Conservation (phyloP, 306 rosid genomes). For the Lathyrus oleraceus region DNA sequence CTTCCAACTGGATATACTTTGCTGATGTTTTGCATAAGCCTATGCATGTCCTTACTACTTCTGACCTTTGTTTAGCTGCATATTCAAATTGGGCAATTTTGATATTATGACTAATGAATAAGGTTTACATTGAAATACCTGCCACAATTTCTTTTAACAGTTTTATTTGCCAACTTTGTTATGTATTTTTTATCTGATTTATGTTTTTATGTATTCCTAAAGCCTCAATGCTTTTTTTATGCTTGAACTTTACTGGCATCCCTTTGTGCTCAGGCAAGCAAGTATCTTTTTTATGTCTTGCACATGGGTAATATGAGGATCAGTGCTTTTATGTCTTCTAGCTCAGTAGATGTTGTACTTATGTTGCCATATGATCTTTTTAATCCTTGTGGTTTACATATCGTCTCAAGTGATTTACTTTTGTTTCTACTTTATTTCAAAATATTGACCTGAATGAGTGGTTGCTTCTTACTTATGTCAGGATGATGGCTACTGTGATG, state of each 20-base stretch:
- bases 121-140: slow-evolving; percentile 10
- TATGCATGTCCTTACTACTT: slow-evolving; percentile 15
- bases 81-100: slow-evolving; percentile 21
- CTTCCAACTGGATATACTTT: slow-evolving; percentile 4
- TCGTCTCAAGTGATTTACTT: slow-evolving; percentile 18
- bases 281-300: slow-evolving; percentile 29
- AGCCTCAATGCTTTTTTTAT: slow-evolving; percentile 15
- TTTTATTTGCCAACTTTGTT: slow-evolving; percentile 9
- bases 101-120: not conserved
- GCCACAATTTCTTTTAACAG: not conserved
- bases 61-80: slow-evolving; percentile 15
- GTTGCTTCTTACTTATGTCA: slow-evolving; percentile 38
- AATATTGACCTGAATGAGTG: slow-evolving; percentile 27
- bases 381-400: slow-evolving; percentile 17
- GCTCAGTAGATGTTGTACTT: not conserved
- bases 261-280: slow-evolving; percentile 22
- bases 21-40: not conserved
- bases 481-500: slow-evolving; percentile 75
- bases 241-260: slow-evolving; percentile 27
- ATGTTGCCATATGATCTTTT: slow-evolving; percentile 1
- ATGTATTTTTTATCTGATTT: slow-evolving; percentile 2
- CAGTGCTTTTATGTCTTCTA: not conserved
- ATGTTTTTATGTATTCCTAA: not conserved
- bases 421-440: slow-evolving; percentile 25
- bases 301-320: slow-evolving; percentile 19